A percentile compares a stretch with the other conserved stretches of the same genome.
Evolutionary conservation across 148 eudicot species (phyloP).

Genomic region (Euryodendron excelsum): DNA sequence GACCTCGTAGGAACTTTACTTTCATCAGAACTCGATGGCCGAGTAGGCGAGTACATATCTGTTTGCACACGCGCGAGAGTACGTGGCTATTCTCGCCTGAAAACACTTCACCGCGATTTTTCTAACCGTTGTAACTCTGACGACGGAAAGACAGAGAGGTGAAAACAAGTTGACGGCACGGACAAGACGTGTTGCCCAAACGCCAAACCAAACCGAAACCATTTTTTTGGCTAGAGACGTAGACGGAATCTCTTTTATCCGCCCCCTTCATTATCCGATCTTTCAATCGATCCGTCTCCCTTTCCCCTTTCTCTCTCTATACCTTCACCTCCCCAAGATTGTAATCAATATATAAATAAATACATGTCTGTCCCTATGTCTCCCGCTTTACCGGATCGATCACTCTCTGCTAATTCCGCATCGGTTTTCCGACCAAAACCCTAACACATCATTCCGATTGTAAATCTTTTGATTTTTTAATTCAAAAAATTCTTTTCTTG

Average conservation of each 20-base stretch:
- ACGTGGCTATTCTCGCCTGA: too few relatives aligned
- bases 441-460: constrained; percentile 13
- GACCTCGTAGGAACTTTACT: too few relatives aligned
- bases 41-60: too few relatives aligned
- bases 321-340: constrained; percentile 22
- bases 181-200: constrained; percentile 17
- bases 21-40: too few relatives aligned
- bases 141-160: background rate
- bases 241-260: constrained; percentile 11
- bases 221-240: too few relatives aligned
- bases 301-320: constrained; percentile 9
- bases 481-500: constrained; percentile 4
- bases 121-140: background rate
- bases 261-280: constrained; percentile 3
- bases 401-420: too few relatives aligned
- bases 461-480: constrained; percentile 10
- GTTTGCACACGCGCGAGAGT: too few relatives aligned
- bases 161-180: constrained; percentile 2
- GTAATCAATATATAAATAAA: background rate
- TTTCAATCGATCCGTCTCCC: background rate
- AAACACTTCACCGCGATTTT: background rate
- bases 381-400: background rate
- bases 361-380: too few relatives aligned
- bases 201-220: background rate
- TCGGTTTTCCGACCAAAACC: constrained; percentile 15